These are phyloP conservation scores for Limtongozyma cylindracea DNA, from an alignment of 805 yeast species.

Conservation along the genomic window DNA sequence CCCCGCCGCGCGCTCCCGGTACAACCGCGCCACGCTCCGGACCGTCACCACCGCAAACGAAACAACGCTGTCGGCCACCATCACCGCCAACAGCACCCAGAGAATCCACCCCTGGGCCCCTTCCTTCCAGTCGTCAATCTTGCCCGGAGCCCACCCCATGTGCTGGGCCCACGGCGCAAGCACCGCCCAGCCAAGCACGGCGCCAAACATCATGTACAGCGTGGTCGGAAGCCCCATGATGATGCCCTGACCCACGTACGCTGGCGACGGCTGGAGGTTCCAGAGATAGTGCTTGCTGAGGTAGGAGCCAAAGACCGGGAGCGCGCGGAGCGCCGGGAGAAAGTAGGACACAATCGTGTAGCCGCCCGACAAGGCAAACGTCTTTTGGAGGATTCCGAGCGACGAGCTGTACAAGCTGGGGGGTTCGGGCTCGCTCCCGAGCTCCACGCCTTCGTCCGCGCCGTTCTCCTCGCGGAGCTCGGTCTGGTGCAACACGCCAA, in stretches of 20 bases:
- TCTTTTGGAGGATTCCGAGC: constrained; percentile 25
- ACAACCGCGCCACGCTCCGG: too few species aligned
- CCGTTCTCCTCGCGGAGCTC: constrained; percentile 15
- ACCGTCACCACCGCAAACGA: constrained; percentile 41
- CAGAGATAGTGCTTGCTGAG: constrained; percentile 47
- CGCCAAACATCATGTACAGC: constrained; percentile 74
- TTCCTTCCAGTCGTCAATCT: constrained; percentile 72
- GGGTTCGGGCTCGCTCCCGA: constrained; percentile 1
- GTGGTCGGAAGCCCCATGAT: constrained; percentile 93
- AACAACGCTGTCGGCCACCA: constrained; percentile 80
- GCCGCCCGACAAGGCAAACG: constrained; percentile 43
- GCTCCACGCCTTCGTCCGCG: constrained; percentile 1
- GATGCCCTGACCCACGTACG: constrained; percentile 92
- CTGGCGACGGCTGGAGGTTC: constrained; percentile 91
- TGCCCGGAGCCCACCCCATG: constrained; percentile 74
- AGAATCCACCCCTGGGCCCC: constrained; percentile 97
- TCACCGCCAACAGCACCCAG: constrained; percentile 80
- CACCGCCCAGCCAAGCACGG: constrained; percentile 77
- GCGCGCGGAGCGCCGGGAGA: constrained; percentile 33
- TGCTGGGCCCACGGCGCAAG: constrained; percentile 58
- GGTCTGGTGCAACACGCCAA: constrained; percentile 64
- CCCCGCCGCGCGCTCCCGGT: too few species aligned
- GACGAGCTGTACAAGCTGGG: constrained; percentile 19
- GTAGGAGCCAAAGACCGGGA: constrained; percentile 54
- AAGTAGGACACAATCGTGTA: constrained; percentile 57